These are phyloP conservation scores for Leersia perrieri DNA, from an alignment of 176 grass and related monocot genomes.

Conservation along the genomic window DNA sequence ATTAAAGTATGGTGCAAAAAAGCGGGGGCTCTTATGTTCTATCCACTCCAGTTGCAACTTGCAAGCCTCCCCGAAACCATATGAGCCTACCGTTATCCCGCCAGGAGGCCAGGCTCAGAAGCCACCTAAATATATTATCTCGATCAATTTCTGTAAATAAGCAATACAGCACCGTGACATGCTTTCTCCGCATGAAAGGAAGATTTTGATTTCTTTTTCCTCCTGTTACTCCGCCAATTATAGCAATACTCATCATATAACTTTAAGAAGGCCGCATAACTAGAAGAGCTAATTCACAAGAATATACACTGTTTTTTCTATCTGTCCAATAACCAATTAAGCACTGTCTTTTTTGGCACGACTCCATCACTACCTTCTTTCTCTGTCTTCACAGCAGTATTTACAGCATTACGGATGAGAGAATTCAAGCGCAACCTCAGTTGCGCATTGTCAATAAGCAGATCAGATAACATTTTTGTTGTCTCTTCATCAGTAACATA, in stretches of 20 bases:
- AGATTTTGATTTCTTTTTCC: not conserved
- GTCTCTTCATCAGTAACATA: constrained; percentile 52
- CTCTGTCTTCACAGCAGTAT: constrained; percentile 53
- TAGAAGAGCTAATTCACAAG: constrained; percentile 52
- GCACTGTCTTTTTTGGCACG: constrained; percentile 63
- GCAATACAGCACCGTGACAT: constrained; percentile 30
- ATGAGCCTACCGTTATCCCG: not conserved
- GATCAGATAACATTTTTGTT: constrained; percentile 68
- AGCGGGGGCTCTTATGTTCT: not conserved
- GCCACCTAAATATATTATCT: constrained; percentile 23
- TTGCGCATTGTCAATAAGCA: constrained; percentile 85
- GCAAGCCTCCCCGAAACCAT: not conserved
- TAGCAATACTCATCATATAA: constrained; percentile 38
- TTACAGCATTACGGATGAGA: constrained; percentile 59
- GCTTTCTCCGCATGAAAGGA: not conserved
- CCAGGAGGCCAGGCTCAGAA: not conserved
- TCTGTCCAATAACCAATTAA: constrained; percentile 82
- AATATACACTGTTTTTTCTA: constrained; percentile 44
- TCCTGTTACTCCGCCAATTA: constrained; percentile 23
- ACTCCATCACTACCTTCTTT: constrained; percentile 57
- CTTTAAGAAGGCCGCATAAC: constrained; percentile 34
- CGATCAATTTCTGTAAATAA: constrained; percentile 19
- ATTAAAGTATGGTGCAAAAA: constrained; percentile 14
- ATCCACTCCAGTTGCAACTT: not conserved
- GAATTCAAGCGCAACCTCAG: constrained; percentile 76